Conservation (phyloP, 2,329 filamentous ascomycete genomes). For the Dactylellina drechsleri region DNA sequence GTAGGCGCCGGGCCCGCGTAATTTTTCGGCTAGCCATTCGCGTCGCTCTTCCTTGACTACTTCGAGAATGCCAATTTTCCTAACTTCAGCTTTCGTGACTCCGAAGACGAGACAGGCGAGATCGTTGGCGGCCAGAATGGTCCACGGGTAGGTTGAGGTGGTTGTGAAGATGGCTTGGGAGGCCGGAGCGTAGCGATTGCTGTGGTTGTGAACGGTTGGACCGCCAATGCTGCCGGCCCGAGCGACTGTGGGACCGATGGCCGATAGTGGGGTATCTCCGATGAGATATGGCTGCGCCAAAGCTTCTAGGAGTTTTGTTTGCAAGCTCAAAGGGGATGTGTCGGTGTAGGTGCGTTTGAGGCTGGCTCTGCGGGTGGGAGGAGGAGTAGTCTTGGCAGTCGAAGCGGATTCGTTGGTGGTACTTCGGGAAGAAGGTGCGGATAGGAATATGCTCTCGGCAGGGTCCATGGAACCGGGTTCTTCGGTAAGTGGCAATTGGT, state of each 20-base stretch:
- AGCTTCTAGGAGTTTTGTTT: conserved; percentile 84
- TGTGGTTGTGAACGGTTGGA: conserved; percentile 81
- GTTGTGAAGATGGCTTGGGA: conserved; percentile 98
- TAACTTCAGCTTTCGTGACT: conserved; percentile 94
- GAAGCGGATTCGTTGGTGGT: conserved; percentile 69
- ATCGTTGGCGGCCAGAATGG: conserved; percentile 94
- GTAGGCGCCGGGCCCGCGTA: conserved; percentile 71
- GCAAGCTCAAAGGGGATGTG: conserved; percentile 76
- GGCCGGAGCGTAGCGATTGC: conserved; percentile 87
- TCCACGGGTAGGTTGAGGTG: conserved; percentile 90
- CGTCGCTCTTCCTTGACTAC: conserved; percentile 90
- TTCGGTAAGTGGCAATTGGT: conserved; percentile 52
- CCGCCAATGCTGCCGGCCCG: conserved; percentile 59
- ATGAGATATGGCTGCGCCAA: conserved; percentile 82
- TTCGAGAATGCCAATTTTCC: conserved; percentile 92
- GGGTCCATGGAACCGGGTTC: conserved; percentile 49
- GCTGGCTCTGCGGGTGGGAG: conserved; percentile 71
- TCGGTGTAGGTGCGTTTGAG: conserved; percentile 92
- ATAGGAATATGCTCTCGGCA: conserved; percentile 59
- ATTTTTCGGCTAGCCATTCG: conserved; percentile 87
- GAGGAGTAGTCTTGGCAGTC: conserved; percentile 67
- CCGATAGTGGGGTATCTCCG: conserved; percentile 55
- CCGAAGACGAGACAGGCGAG: conserved; percentile 97
- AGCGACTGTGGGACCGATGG: conserved; percentile 45
- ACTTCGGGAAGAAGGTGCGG: conserved; percentile 67